Evolutionary conservation across 345 rosid species (phyloP).

Genomic region (Adansonia digitata): DNA sequence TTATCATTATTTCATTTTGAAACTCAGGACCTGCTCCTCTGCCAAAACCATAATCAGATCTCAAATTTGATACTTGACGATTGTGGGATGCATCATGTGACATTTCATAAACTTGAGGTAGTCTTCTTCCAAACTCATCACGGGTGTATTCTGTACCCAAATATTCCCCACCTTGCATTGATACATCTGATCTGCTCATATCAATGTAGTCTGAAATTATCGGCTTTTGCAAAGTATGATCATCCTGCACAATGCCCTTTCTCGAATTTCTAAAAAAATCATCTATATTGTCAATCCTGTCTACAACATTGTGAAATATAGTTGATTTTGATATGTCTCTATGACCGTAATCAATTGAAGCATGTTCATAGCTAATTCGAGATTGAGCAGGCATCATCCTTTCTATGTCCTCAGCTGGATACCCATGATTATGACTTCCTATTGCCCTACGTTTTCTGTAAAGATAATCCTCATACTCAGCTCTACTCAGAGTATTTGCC

Average conservation of each 20-base stretch:
- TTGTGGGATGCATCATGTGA: constrained; percentile 21
- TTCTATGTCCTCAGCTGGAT: constrained; percentile 26
- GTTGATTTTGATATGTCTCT: constrained; percentile 33
- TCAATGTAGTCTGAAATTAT: constrained; percentile 26
- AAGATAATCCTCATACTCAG: constrained; percentile 29
- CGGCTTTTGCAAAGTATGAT: constrained; percentile 25
- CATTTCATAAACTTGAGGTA: constrained; percentile 24
- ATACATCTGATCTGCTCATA: constrained; percentile 24
- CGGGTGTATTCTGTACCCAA: constrained; percentile 25
- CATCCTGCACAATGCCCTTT: constrained; percentile 26
- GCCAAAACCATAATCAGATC: constrained; percentile 37
- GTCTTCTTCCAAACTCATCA: constrained; percentile 30
- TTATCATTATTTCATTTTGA: constrained; percentile 30
- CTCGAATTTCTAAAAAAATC: constrained; percentile 32
- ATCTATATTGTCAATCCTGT: constrained; percentile 28
- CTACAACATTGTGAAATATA: constrained; percentile 23
- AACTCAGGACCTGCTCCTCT: constrained; percentile 33
- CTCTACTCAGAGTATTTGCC: constrained; percentile 25
- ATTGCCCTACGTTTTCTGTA: constrained; percentile 29
- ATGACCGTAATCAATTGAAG: constrained; percentile 24
- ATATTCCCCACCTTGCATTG: constrained; percentile 29
- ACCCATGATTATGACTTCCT: constrained; percentile 25
- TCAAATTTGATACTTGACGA: constrained; percentile 30
- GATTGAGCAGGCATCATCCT: constrained; percentile 28
- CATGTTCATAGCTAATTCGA: constrained; percentile 29